phyloP scores from a whole-genome alignment of 805 yeast genomes.

The Yarrowia sp. region DNA sequence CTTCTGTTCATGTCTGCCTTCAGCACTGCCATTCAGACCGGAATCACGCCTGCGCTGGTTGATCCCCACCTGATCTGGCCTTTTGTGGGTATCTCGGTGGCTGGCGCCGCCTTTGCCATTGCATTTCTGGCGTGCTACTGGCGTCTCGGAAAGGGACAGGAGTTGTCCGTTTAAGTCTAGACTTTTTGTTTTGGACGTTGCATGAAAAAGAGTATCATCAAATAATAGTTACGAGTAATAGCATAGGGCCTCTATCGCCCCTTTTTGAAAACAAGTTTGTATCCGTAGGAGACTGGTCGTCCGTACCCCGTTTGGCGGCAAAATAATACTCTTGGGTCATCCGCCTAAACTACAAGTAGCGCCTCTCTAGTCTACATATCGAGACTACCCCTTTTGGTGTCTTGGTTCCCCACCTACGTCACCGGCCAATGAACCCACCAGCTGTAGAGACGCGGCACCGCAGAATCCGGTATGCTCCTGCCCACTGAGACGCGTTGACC shows the following conservation, averaged over 20 bases:
- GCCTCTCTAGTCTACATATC: no score
- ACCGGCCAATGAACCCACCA: no score
- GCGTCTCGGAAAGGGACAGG: constrained; percentile 26
- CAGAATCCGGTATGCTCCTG: no score
- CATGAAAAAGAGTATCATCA: neutral
- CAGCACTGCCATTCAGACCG: constrained; percentile 58
- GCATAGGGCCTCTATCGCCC: constrained; percentile 15
- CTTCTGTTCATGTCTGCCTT: constrained; percentile 53
- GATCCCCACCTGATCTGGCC: constrained; percentile 57
- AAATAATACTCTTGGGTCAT: no score
- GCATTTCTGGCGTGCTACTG: constrained; percentile 24
- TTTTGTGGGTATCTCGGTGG: constrained; percentile 53
- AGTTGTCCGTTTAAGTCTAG: constrained; percentile 4
- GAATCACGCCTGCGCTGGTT: constrained; percentile 52
- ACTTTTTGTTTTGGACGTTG: neutral
- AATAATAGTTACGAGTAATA: neutral
- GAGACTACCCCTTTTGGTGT: no score
- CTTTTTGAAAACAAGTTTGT: neutral
- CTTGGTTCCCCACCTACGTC: no score
- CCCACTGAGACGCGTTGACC: neutral
- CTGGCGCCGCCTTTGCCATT: constrained; percentile 51
- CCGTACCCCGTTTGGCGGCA: no score
- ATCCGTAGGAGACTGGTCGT: no score
- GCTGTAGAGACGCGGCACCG: neutral
- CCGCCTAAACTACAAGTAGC: no score